These are phyloP conservation scores for Meripilus lineatus DNA, from an alignment of 1,284 basidiomycete genomes.

Conservation along the genomic window DNA sequence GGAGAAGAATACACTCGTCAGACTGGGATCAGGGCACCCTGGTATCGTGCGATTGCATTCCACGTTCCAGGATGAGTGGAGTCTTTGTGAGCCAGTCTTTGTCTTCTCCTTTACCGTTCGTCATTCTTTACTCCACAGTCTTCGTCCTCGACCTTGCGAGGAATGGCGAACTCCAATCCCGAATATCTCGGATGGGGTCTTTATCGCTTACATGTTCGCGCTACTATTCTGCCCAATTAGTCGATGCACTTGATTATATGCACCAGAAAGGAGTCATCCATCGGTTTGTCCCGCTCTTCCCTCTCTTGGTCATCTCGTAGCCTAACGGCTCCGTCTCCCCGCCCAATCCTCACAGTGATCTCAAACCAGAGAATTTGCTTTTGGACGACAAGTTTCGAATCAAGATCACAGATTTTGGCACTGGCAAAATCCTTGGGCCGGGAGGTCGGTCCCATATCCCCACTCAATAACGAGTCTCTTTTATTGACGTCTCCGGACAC, in stretches of 20 bases:
- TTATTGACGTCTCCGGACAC: slow-evolving; percentile 12
- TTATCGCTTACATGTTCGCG: slow-evolving; percentile 70
- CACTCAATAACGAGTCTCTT: slow-evolving; percentile 10
- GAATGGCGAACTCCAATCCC: slow-evolving; percentile 86
- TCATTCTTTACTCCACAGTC: slow-evolving; percentile 43
- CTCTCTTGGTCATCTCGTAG: neutral
- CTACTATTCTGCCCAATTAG: slow-evolving; percentile 85
- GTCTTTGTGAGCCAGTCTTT: slow-evolving; percentile 61
- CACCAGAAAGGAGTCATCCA: slow-evolving; percentile 87
- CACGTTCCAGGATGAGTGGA: slow-evolving; percentile 82
- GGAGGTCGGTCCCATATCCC: slow-evolving; percentile 34
- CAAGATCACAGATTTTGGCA: slow-evolving; percentile 97
- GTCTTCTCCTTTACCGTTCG: neutral
- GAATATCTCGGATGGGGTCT: slow-evolving; percentile 79
- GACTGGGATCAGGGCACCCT: slow-evolving; percentile 67
- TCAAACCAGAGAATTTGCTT: slow-evolving; percentile 93
- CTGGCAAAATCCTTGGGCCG: slow-evolving; percentile 79
- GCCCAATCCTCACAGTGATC: slow-evolving; percentile 45
- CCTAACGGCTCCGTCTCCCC: slow-evolving; percentile 1
- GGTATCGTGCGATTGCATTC: slow-evolving; percentile 79
- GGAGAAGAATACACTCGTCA: slow-evolving; percentile 61
- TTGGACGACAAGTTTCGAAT: slow-evolving; percentile 82
- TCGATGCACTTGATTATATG: slow-evolving; percentile 87
- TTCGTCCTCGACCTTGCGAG: slow-evolving; percentile 86
- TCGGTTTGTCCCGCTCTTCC: slow-evolving; percentile 40